Percentiles rank a stretch among this genome's conserved stretches.
phyloP scores from a whole-genome alignment of 164 flowering plant genomes.

The Chimonanthus salicifolius region DNA sequence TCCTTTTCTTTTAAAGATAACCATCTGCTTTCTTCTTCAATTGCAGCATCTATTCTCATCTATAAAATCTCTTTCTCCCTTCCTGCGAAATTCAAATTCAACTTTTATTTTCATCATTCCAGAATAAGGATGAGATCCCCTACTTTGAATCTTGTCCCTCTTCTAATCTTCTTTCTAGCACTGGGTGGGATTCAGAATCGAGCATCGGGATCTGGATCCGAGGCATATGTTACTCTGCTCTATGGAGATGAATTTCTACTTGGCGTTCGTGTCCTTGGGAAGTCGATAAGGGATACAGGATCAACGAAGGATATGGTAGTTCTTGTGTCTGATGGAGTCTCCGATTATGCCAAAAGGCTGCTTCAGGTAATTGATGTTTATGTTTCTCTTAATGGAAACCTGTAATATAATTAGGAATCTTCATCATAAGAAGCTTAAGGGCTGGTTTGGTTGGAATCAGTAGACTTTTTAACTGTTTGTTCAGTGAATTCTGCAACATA shows the following conservation, averaged over 20 bases:
- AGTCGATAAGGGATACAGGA: conserved; percentile 82
- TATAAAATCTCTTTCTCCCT: not conserved
- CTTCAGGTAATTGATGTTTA: conserved; percentile 41
- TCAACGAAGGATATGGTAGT: conserved; percentile 86
- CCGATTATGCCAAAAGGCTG: conserved; percentile 71
- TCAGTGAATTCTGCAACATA: too few species aligned
- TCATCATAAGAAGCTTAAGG: not conserved
- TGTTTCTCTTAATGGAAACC: not conserved
- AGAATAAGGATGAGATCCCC: conserved; percentile 14
- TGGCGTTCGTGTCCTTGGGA: conserved; percentile 92
- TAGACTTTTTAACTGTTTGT: not conserved
- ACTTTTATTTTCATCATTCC: not conserved
- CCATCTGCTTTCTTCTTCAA: not conserved
- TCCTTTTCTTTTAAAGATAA: too few species aligned
- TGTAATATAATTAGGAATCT: not conserved
- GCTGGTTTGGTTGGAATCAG: not conserved
- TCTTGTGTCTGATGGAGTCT: conserved; percentile 93
- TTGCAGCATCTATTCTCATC: not conserved
- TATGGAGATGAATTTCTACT: conserved; percentile 94
- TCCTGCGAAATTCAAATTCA: not conserved
- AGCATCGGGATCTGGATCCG: conserved; percentile 25
- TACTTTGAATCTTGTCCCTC: conserved; percentile 6
- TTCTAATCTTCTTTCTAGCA: conserved; percentile 4
- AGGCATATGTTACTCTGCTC: conserved; percentile 84
- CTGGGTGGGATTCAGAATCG: conserved; percentile 7